Evolutionary conservation across 768 basidiomycete species (phyloP), one percentile per base, ranked within the genome.

Genomic region (Lentinula lateritia): DNA sequence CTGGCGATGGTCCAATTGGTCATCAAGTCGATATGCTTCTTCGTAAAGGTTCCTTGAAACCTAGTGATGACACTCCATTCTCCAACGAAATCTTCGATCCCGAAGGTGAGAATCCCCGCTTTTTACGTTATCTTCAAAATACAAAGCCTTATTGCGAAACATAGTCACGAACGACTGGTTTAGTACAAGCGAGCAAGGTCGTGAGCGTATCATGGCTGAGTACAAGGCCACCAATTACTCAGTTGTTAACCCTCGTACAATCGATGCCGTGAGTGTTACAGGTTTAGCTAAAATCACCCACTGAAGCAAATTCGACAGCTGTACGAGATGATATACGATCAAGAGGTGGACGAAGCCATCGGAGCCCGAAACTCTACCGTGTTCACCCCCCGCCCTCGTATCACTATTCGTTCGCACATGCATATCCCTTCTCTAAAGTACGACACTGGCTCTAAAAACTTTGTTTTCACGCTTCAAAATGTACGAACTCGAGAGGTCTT

Each of bases 31-130:
- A 84, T 55, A 76, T 84, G 68, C 75, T 84, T 60, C 76, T 84
- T 63, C 79, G 81, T 15, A 77, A 78, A 65, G 81, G 80, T 13
- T 76, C 78, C 0, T 66, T 83, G 50, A 81, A 78, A 59, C 80
- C 80, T 7, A 80, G 80, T 50, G 83, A 84, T 61, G 80, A 81
- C 61, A 77, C 79, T 0, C 79, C 79, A 0, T 84, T 83, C 63
- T 74, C 78, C 46, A 84, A 84, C 68, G 81, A 82, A 63, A 78
- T 83, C 6, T 84, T 83, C 63, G 80, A 83, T 65, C 82, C 83
- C 28, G 74, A 69, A 15, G 66, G 79, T 79, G 64, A 61, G 43
- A n/a, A 41, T 45, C 18, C 2, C 5, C 7, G n/a, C 43, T n/a
- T 3, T 45, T 18, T 6, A 18, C 6, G 18, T n/a, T n/a, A n/a